Evolutionary conservation across 345 rosid species (phyloP), one percentile per base, ranked within the genome.

Genomic region (Corymbia maculata): DNA sequence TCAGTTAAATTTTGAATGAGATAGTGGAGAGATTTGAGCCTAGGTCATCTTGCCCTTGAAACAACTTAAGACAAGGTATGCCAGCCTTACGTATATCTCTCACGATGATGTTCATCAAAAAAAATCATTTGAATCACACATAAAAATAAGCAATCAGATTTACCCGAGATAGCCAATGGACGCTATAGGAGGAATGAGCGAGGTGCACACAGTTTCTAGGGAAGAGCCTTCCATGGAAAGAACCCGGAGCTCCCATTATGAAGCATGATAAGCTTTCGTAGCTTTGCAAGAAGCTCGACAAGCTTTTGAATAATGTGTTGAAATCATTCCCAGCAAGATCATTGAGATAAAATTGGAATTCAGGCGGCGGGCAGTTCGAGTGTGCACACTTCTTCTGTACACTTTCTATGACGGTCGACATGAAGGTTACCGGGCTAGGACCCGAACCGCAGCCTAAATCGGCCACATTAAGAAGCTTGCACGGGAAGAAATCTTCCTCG

Each of bases 151-250:
- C 36, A 30, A 51, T 87, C 68, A 36, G 2, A 85, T 86, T 47
- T 9, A 91, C 90, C 92, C 84, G 61, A 19, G 93, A 90, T 47
- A 91, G 88, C 92, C 92, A 91, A 21, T 91, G 93, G 30, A 85
- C 89, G 84, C 87, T n/a, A 26, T 87, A 87, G 1, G 89, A 86
- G 22, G 93, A 91, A 57, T 92, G 89, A 21, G 89, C 82, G 8
- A 92, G 87, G 82, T 89, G 86, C 87, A 89, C 4, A 50, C 50
- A 53, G 44, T 88, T 85, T 17, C 22, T 5, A 19, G 90, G 90
- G 68, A 87, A 91, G 44, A 90, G 86, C 59, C 89, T 30, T 4
- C 88, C 91, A 42, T 89, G 52, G 86, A 91, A 90, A 13, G 91
- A 87, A 24, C 92, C 91, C 50, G 91, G 90, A 87, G 53, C 88